These are phyloP conservation scores for Exserohilum rostratum DNA, from an alignment of 2,329 filamentous ascomycete species.

Conservation along the genomic window DNA sequence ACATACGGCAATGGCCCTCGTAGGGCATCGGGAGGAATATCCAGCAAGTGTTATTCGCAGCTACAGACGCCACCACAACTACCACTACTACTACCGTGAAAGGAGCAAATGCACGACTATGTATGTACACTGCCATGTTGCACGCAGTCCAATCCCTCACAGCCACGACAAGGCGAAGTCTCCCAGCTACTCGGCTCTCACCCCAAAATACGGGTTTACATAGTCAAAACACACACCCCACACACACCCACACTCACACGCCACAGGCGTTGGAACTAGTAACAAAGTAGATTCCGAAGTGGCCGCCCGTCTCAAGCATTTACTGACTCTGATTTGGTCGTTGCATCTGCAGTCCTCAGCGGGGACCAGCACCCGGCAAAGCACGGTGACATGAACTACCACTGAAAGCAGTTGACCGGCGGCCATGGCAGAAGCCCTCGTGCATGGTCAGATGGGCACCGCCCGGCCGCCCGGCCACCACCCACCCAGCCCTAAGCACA, in stretches of 20 bases:
- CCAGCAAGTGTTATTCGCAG: not conserved
- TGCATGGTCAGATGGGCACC: conserved; percentile 27
- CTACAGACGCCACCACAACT: not conserved
- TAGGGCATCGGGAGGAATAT: not conserved
- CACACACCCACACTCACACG: too few relatives aligned
- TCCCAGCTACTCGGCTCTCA: conserved; percentile 23
- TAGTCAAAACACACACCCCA: too few relatives aligned
- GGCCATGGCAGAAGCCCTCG: conserved; percentile 13
- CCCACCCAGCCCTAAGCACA: not conserved
- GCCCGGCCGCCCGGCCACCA: conserved; percentile 15
- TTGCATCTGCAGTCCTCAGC: conserved; percentile 2
- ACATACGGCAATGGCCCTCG: not conserved
- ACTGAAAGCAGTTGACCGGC: conserved; percentile 23
- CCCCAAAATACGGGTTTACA: too few relatives aligned
- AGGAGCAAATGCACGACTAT: not conserved
- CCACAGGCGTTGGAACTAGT: conserved; percentile 13
- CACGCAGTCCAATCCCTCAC: conserved; percentile 15
- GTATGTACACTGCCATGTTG: conserved; percentile 2
- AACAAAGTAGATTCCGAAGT: conserved; percentile 9
- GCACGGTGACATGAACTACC: conserved; percentile 12
- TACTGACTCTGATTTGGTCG: conserved; percentile 22
- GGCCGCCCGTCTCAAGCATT: too few relatives aligned
- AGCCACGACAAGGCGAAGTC: conserved; percentile 25
- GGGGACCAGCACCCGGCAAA: conserved; percentile 11
- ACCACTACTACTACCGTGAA: too few relatives aligned